Evolutionary conservation across 495 filamentous ascomycete genomes (phyloP).

Genomic region (Penicillium verhagenii): DNA sequence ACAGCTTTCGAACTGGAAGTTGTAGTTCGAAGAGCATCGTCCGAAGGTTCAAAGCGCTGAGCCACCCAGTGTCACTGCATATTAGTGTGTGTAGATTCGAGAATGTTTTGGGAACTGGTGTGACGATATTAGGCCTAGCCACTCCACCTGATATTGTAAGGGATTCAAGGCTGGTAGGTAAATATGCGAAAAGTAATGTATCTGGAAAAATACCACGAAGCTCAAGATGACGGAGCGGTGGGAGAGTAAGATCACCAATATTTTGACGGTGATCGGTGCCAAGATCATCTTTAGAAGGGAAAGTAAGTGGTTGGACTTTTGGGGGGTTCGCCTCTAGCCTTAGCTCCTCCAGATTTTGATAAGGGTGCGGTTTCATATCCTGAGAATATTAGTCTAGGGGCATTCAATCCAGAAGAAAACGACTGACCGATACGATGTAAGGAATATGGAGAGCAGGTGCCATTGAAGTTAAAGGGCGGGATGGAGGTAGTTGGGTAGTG

Average conservation of each 20-base stretch:
- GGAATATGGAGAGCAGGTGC: neutral
- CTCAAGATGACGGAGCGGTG: constrained; percentile 31
- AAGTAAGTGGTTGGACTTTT: constrained; percentile 12
- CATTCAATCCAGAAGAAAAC: neutral
- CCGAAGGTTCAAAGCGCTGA: constrained; percentile 11
- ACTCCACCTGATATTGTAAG: constrained; percentile 32
- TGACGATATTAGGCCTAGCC: neutral
- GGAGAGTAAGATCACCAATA: neutral
- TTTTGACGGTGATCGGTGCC: neutral
- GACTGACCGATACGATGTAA: neutral
- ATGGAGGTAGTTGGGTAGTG: neutral
- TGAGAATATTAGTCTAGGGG: neutral
- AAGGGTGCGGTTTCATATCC: constrained; percentile 13
- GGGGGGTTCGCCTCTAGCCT: constrained; percentile 31
- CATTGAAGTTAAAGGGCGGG: neutral
- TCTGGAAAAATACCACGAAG: constrained; percentile 26
- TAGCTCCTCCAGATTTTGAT: constrained; percentile 41
- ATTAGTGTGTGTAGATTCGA: constrained; percentile 34
- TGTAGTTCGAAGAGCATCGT: constrained; percentile 14
- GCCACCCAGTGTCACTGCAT: constrained; percentile 29
- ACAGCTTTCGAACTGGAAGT: neutral
- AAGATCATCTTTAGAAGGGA: constrained; percentile 15
- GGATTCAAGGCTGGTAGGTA: constrained; percentile 33
- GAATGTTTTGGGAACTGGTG: constrained; percentile 11
- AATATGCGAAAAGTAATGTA: constrained; percentile 14